These are phyloP conservation scores for Ogataea sp. DNA, from an alignment of 805 yeast genomes.

Conservation along the genomic window DNA sequence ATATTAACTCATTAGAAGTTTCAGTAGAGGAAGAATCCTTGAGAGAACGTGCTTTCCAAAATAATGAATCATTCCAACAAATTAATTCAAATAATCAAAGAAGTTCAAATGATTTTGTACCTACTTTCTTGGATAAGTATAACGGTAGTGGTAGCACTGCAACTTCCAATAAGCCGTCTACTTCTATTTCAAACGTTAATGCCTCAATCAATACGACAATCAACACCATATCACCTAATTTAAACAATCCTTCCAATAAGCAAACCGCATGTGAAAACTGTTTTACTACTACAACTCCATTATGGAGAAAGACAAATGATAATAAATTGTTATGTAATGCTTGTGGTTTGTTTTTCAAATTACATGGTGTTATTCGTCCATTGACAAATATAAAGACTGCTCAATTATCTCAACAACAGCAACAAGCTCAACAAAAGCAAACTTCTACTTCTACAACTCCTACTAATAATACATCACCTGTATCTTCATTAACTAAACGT, in stretches of 20 bases:
- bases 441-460: neutral
- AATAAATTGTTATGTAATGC: conserved; percentile 88
- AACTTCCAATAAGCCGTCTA: neutral
- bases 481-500: no score
- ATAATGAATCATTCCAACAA: neutral
- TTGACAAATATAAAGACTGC: conserved; percentile 8
- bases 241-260: conserved; percentile 6
- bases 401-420: conserved; percentile 1
- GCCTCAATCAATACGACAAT: neutral
- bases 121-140: conserved; percentile 3
- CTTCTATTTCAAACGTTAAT: neutral
- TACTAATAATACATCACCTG: no score
- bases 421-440: conserved; percentile 2
- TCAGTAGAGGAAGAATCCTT: conserved; percentile 19
- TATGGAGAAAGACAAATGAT: conserved; percentile 81
- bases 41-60: conserved; percentile 2
- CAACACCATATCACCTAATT: neutral
- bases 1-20: conserved; percentile 25
- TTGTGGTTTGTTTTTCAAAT: conserved; percentile 80
- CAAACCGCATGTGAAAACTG: conserved; percentile 74
- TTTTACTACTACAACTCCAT: conserved; percentile 83
- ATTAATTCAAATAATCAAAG: neutral
- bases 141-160: no score
- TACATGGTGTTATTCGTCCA: conserved; percentile 58
- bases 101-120: conserved; percentile 4